Percentiles rank a stretch among this genome's conserved stretches.
phyloP scores from a whole-genome alignment of 345 rosid species.

The Streptanthus diversifolius region DNA sequence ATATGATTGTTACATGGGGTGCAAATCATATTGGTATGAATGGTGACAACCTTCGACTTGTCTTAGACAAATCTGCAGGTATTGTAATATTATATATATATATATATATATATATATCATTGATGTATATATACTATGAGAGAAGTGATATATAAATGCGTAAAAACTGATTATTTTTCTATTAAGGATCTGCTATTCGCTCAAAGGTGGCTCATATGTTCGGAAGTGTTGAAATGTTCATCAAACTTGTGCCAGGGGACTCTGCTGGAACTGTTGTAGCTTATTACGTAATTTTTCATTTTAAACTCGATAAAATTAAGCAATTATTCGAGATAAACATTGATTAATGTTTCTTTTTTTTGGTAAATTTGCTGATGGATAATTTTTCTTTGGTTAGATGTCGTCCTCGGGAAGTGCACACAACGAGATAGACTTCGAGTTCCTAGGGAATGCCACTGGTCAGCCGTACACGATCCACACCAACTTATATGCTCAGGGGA shows the following conservation, averaged over 20 bases:
- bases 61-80: slow-evolving; percentile 61
- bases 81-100: neutral
- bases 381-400: slow-evolving; percentile 37
- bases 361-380: neutral
- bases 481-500: slow-evolving; percentile 61
- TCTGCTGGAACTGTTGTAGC: slow-evolving; percentile 84
- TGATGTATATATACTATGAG: neutral
- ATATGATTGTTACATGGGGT: slow-evolving; percentile 67
- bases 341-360: neutral
- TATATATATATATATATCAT: too few species aligned
- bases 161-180: neutral
- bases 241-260: slow-evolving; percentile 78
- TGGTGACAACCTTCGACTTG: slow-evolving; percentile 52
- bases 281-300: slow-evolving; percentile 47
- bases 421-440: slow-evolving; percentile 74
- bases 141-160: neutral
- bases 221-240: slow-evolving; percentile 73
- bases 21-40: slow-evolving; percentile 35
- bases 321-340: neutral
- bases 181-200: slow-evolving; percentile 55
- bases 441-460: slow-evolving; percentile 66
- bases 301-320: neutral
- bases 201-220: slow-evolving; percentile 59
- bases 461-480: slow-evolving; percentile 69
- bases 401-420: slow-evolving; percentile 56